Base-by-base conservation (phyloP, 306 rosid species). In the Cucumis cinereus region DNA sequence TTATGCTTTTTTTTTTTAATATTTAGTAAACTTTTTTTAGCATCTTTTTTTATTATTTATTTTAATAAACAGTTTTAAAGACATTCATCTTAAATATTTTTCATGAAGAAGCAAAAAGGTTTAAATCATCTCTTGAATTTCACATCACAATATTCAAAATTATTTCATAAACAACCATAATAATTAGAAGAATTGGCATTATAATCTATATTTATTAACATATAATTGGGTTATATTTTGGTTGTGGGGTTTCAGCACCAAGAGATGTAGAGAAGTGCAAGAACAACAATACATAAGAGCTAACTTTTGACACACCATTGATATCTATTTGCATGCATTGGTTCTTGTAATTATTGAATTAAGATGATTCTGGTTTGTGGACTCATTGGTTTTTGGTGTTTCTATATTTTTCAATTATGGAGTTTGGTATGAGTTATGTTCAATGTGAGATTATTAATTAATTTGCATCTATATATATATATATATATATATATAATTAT, bases 231-330 rank as follows among this genome's bases (percentile, higher is more conserved):
- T 43, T 3, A 19, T 4, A 0, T 79, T 45, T 22, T 26, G 28
- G 26, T 19, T 41, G 7, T 15, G 26, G n/a, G 47, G 4, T 70
- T 79, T 79, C 97, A 93, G 98, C 98, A 59, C 97, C 98, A 78
- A 91, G 89, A 78, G 89, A 88, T 45, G 77, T 88, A 97, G 96
- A 90, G 83, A 93, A 91, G 68, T 90, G 89, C 89, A 93, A 87
- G 89, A 91, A 88, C 81, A 82, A 89, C 76, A 50, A 30, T 28
- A 0, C n/a, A 28, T 30, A 30, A 72, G 60, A 17, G 11, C 76
- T 50, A 72, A 72, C 60, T 49, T 17, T 2, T 30, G 4, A 30
- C 20, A 45, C 35, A 53, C 24, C 15, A 7, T 6, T 49, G 24
- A 50, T 71, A 33, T 47, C 28, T 72, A 33, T 49, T 17, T 50